Percentiles rank a stretch among this genome's conserved stretches.
Evolutionary conservation across 192 early-diverging fungal species (phyloP).

Genomic region (Cladochytrium replicatum): DNA sequence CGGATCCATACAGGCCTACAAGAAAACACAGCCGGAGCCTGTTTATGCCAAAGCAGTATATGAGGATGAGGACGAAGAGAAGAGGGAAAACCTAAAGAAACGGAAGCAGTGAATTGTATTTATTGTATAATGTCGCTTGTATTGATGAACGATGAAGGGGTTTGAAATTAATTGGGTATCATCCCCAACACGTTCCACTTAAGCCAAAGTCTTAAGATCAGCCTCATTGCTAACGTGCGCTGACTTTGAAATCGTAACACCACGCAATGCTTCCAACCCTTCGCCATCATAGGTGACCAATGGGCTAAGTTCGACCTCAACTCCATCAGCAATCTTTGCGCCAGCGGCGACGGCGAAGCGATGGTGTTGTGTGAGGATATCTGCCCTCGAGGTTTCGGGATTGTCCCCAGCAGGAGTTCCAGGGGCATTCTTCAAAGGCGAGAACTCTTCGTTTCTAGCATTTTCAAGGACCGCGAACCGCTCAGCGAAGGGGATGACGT

Average conservation of each 20-base stretch:
- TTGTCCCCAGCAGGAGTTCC: conserved; percentile 69
- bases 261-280: conserved; percentile 69
- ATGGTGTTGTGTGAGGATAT: conserved; percentile 79
- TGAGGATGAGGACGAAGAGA: conserved; percentile 50
- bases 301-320: conserved; percentile 73
- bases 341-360: conserved; percentile 82
- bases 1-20: conserved; percentile 74
- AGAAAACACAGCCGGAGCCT: conserved; percentile 61
- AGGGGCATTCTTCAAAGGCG: conserved; percentile 95
- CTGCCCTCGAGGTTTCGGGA: conserved; percentile 85
- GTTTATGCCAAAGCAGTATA: conserved; percentile 53
- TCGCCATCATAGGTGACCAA: conserved; percentile 90
- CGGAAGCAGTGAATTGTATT: conserved; percentile 25
- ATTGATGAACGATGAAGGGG: too few species aligned
- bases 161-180: too few species aligned
- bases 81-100: conserved; percentile 39
- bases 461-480: conserved; percentile 87
- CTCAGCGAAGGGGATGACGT: conserved; percentile 89
- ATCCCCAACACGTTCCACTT: too few species aligned
- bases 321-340: conserved; percentile 54
- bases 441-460: conserved; percentile 90
- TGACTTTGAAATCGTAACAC: conserved; percentile 60
- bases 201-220: conserved; percentile 10
- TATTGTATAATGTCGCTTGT: too few species aligned
- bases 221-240: conserved; percentile 7